A percentile compares a stretch with the other conserved stretches of the same genome.
These are phyloP conservation scores for Oehlia diaphana DNA, from an alignment of 192 early-diverging fungal genomes.

Conservation along the genomic window DNA sequence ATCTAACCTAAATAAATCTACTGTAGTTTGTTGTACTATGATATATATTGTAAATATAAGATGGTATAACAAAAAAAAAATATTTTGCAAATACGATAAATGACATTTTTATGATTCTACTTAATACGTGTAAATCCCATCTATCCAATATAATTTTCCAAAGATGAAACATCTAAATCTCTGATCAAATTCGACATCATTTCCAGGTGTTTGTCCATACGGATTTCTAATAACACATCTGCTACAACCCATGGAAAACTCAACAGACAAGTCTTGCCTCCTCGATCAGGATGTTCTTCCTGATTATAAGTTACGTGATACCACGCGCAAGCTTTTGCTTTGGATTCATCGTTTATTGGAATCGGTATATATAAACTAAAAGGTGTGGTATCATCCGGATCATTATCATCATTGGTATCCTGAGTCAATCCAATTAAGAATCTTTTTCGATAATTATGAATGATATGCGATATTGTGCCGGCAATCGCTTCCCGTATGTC, in stretches of 20 bases:
- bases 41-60: too few relatives aligned
- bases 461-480: neutral
- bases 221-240: neutral
- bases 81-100: too few relatives aligned
- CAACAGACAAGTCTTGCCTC: neutral
- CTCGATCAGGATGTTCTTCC: neutral
- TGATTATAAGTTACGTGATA: conserved; percentile 20
- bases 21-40: too few relatives aligned
- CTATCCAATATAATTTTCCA: too few relatives aligned
- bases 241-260: conserved; percentile 25
- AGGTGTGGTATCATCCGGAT: neutral
- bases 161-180: too few relatives aligned
- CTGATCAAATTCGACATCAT: neutral
- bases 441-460: neutral
- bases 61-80: too few relatives aligned
- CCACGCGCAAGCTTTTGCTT: conserved; percentile 25
- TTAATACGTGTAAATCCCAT: too few relatives aligned
- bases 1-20: too few relatives aligned
- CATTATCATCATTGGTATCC: neutral
- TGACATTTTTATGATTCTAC: too few relatives aligned
- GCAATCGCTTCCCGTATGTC: conserved; percentile 12
- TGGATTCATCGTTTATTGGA: conserved; percentile 15
- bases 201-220: neutral
- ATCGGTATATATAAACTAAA: neutral
- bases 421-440: neutral